Base-by-base conservation (phyloP, 208 protist species). In the Wallacemonas sp. region DNA sequence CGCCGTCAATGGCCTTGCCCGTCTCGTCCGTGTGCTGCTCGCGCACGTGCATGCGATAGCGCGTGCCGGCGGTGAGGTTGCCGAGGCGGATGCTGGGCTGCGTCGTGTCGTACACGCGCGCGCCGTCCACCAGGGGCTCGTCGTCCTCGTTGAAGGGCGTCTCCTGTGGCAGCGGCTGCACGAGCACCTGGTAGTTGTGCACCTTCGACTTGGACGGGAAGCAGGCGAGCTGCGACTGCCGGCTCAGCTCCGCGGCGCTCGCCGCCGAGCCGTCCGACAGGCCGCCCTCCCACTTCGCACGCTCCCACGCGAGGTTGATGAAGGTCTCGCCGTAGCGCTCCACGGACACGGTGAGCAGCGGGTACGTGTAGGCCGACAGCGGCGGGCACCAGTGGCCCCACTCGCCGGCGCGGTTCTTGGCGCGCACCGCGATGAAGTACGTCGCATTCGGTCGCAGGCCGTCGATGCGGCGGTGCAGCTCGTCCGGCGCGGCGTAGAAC, bases 141-240 rank as follows among this genome's bases (percentile, higher is more conserved):
- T 96, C 87, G 12, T 59, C 69, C 69, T 91, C 89, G 62, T 89
- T 65, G 65, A 95, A 94, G 14, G 85, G 74, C 28, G 48, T 28
- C 72, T 97, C 92, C 7, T 67, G 72, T 18, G 76, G 36, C 48
- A 92, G 76, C 2, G 92, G 92, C 26, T 75, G 70, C 52, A 97
- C 92, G 18, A 76, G 75, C 22, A 97, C 84, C 61, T 94, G 89
- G 64, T 95, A 97, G 73, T 94, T 97, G 80, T 97, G 92, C 62
- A 89, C 79, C 38, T 81, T 84, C 14, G 74, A 73, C 0, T 67
- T 48, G 3, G 66, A 61, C 22, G 92, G 92, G 67, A 94, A 97
- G 76, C 84, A 91, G 32, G 83, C 67, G 48, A 89, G 80, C 20
- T 73, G 52, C 26, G 70, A 61, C 11, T 64, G 32, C 3, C 67